phyloP scores from a whole-genome alignment of 2,329 filamentous ascomycete species.

The Ascochyta viciae-villosae region DNA sequence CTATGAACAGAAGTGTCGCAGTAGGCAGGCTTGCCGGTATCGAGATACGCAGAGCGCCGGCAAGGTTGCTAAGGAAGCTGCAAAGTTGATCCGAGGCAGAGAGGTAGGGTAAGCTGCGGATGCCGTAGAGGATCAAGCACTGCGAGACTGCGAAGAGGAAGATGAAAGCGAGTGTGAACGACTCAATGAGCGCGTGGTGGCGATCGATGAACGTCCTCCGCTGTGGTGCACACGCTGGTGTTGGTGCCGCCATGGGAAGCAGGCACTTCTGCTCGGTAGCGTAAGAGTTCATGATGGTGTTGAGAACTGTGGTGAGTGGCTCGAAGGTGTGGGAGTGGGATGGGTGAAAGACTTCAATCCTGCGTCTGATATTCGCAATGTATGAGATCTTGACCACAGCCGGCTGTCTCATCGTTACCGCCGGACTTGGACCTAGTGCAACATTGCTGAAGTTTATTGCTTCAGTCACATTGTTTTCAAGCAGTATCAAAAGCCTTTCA shows the following conservation, averaged over 20 bases:
- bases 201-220: not conserved
- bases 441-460: not conserved
- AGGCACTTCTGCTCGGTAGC: constrained; percentile 7
- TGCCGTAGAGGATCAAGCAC: constrained; percentile 26
- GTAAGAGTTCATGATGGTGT: constrained; percentile 3
- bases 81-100: constrained; percentile 2
- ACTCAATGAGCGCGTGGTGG: constrained; percentile 2
- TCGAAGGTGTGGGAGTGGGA: too few species aligned
- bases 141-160: constrained; percentile 23
- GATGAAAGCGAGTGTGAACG: constrained; percentile 7
- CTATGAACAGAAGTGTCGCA: constrained; percentile 28
- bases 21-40: constrained; percentile 32
- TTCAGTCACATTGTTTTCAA: not conserved
- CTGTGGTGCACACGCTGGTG: not conserved
- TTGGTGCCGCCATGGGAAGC: constrained; percentile 8
- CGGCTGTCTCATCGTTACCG: constrained; percentile 9
- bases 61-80: constrained; percentile 22
- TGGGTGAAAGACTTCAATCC: not conserved
- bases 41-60: constrained; percentile 26
- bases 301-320: not conserved
- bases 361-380: too few species aligned
- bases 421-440: not conserved
- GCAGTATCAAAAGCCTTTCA: not conserved
- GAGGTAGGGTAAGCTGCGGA: constrained; percentile 7
- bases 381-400: not conserved